Evolutionary conservation across 352 stramenopile species (phyloP), one percentile per base, ranked within the genome.

Genomic region (Aphanomyces stellatus): DNA sequence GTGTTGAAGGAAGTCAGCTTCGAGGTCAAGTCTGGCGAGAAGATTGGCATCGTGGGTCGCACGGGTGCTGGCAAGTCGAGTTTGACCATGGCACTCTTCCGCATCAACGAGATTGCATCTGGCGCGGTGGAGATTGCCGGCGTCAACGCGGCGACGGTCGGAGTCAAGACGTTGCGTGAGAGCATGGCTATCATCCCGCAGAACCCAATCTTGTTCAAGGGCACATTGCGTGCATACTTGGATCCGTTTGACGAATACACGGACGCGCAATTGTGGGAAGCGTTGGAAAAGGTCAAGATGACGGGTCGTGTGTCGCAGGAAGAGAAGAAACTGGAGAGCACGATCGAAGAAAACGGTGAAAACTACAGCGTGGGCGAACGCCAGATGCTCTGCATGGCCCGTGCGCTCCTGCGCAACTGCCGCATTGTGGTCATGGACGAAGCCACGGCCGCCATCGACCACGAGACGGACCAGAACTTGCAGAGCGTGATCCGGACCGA

Each of bases 311-410:
- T 97, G 34, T 74, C 73, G 25, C 64, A 71, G 0, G 71, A 86
- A 63, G 79, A 88, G 46, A 74, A 73, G 62, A 81, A 69, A 69
- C 82, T 96, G 22, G 74, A 81, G 56, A 77, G 77, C 41, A 67
- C 62, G 28, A 79, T 98, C 8, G 80, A 90, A 62, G 96, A 97
- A 65, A 93, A 87, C 56, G 96, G 91, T 55, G 81, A 75, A 40
- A 99, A 98, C 76, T 98, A 97, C 61, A 94, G 76, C 65, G 87
- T 97, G 13, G 97, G 94, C 6, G 91, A 99, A 75, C 78, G 96
- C 0, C 96, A 99, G 74, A 78, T 99, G 33, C 71, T 99, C 19
- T 98, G 95, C 71, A 84, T 99, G 65, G 97, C 88, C 51, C 81
- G 97, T 56, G 96, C 96, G 17, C 72, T 99, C 61, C 74, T 99